Base-by-base conservation (phyloP, 2,329 filamentous ascomycete species). In the Colletotrichum siamense region DNA sequence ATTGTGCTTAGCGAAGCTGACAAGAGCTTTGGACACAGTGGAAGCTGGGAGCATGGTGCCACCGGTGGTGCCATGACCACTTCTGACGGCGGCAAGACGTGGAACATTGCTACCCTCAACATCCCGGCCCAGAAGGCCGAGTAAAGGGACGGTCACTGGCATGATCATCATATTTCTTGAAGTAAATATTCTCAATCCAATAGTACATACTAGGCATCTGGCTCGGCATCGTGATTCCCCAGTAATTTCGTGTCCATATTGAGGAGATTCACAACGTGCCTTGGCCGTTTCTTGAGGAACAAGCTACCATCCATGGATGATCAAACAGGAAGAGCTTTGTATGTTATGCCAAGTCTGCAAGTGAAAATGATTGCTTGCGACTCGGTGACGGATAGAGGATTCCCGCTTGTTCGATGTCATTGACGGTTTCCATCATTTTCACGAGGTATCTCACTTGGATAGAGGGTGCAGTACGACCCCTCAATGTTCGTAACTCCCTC, bases 1-100 rank as follows among this genome's bases (percentile, higher is more conserved):
- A 28, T 73, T n/a, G 64, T 73, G 24, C 71, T 73, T 2, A 73
- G 24, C 30, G 16, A 69, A 2, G 65, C 71, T 1, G 65, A 73
- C 5, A 22, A 69, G 24, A 62, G 32, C 55, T 62, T 69, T 55
- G 52, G 52, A 8, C 67, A 69, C 22, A 61, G 13, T 26, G 67
- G 67, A 30, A 32, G 32, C 52, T 69, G 67, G 67, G 67, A 61
- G n/a, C 32, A 69, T 2, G 67, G 67, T n/a, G 67, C 67, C 22
- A 69, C 55, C 55, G 55, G 67, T 22, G 67, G 67, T 13, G 67
- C 67, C 32, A 69, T 62, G 67, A 30, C 32, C 10, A 36, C 67
- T 1, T 34, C 67, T 10, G 67, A 69, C 18, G 55, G 55, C 13
- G 67, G 67, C 30, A 69, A 69, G 67, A 69, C 22, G 3, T 69